These are phyloP conservation scores for Orbilia oligospora DNA, from an alignment of 2,329 filamentous ascomycete genomes.

Conservation along the genomic window DNA sequence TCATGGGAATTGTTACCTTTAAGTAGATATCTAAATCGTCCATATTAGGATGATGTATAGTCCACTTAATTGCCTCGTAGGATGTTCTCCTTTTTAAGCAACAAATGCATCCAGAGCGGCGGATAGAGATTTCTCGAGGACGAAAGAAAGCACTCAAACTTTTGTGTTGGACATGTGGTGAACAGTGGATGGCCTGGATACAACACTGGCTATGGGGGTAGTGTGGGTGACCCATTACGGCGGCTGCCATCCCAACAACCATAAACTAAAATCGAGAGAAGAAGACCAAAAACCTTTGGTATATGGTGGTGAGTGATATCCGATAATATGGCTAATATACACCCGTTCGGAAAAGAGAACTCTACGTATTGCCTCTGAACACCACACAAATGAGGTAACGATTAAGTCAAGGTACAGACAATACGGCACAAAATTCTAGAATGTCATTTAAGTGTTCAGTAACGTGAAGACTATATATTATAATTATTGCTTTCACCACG, in stretches of 20 bases:
- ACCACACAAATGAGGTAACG: background rate
- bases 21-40: conserved; percentile 40
- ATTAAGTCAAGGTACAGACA: background rate
- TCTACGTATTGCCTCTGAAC: background rate
- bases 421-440: background rate
- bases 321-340: background rate
- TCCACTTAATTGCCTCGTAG: background rate
- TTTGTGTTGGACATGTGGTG: conserved; percentile 1
- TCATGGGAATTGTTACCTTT: conserved; percentile 26
- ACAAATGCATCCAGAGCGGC: too few relatives aligned
- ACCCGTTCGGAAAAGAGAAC: background rate
- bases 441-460: conserved; percentile 1
- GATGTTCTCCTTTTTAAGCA: too few relatives aligned
- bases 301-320: background rate
- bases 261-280: too few relatives aligned
- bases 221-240: too few relatives aligned
- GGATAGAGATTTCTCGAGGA: background rate
- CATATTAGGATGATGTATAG: background rate
- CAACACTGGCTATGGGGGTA: background rate
- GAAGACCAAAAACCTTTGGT: too few relatives aligned
- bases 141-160: background rate
- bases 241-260: too few relatives aligned
- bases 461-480: conserved; percentile 30
- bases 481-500: conserved; percentile 30
- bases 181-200: background rate